phyloP scores from a whole-genome alignment of 2,329 filamentous ascomycete genomes.

The Colletotrichum higginsianum region DNA sequence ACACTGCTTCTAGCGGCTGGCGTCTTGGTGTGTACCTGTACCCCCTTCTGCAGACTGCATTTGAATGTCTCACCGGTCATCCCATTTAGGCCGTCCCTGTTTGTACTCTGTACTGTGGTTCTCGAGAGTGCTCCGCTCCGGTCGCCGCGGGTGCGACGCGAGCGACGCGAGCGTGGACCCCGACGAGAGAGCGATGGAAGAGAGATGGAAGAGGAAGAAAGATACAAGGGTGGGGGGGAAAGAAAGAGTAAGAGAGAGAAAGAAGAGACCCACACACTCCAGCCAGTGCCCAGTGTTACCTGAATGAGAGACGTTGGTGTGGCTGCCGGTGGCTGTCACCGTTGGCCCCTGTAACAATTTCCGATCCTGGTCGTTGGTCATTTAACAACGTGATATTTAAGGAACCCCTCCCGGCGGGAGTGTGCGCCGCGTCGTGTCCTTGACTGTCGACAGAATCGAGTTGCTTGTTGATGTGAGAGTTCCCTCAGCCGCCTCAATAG shows the following conservation, averaged over 20 bases:
- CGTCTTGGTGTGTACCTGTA: slow-evolving; percentile 8
- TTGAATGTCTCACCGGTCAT: neutral
- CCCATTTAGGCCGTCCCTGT: neutral
- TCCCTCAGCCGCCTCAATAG: neutral
- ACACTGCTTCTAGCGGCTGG: neutral
- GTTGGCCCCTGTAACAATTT: slow-evolving; percentile 30
- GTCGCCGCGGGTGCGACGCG: slow-evolving; percentile 9
- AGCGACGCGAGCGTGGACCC: neutral
- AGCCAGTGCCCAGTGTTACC: slow-evolving; percentile 4
- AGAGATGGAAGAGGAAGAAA: neutral
- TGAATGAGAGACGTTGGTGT: slow-evolving; percentile 19
- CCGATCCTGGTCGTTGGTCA: slow-evolving; percentile 37
- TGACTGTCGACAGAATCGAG: neutral
- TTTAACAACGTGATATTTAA: slow-evolving; percentile 34
- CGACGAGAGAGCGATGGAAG: neutral
- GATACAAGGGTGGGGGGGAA: neutral
- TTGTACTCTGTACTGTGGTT: neutral
- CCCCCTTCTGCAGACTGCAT: neutral
- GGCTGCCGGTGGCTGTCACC: slow-evolving; percentile 15
- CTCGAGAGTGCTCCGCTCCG: slow-evolving; percentile 12
- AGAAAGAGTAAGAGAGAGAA: neutral
- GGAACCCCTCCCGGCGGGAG: slow-evolving; percentile 9
- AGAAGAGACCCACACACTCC: slow-evolving; percentile 1
- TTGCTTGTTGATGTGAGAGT: slow-evolving; percentile 2
- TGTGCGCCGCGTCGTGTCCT: slow-evolving; percentile 1